Conservation (phyloP, 306 rosid species). For the Rosa lucieae region DNA sequence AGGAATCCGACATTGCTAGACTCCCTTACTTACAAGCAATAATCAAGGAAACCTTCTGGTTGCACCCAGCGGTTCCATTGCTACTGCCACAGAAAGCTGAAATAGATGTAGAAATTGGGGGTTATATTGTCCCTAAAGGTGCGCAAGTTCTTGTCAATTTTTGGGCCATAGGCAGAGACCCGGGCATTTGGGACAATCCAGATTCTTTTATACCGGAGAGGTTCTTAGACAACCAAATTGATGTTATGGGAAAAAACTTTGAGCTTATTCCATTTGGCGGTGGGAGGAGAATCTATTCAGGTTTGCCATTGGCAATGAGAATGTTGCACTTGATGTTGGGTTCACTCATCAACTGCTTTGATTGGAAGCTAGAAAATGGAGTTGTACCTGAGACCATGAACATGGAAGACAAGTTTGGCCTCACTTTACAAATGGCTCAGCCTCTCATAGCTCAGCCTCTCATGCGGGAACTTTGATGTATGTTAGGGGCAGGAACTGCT, state of each 20-base stretch:
- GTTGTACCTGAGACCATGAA: constrained; percentile 12
- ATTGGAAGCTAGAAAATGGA: constrained; percentile 42
- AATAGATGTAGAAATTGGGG: constrained; percentile 17
- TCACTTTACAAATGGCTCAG: constrained; percentile 27
- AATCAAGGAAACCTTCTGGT: constrained; percentile 26
- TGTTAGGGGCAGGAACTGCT: not conserved
- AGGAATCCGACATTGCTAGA: constrained; percentile 13
- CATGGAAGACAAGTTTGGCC: constrained; percentile 31
- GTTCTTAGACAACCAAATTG: constrained; percentile 19
- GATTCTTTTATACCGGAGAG: constrained; percentile 27
- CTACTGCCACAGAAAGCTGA: constrained; percentile 18
- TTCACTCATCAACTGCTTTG: constrained; percentile 34
- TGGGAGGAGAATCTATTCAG: constrained; percentile 47
- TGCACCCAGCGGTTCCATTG: constrained; percentile 20
- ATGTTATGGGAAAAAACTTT: constrained; percentile 26
- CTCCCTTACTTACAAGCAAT: constrained; percentile 26
- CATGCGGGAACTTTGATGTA: not conserved
- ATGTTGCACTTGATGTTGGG: constrained; percentile 44
- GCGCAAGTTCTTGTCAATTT: constrained; percentile 24
- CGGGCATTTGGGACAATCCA: constrained; percentile 23
- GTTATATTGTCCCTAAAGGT: constrained; percentile 19
- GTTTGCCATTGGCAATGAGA: constrained; percentile 34
- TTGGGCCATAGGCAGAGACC: constrained; percentile 27
- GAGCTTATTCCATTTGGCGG: constrained; percentile 46
- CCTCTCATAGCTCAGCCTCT: constrained; percentile 28